Base-by-base conservation (phyloP, 2,329 filamentous ascomycete species). In the Colletotrichum coccodes region DNA sequence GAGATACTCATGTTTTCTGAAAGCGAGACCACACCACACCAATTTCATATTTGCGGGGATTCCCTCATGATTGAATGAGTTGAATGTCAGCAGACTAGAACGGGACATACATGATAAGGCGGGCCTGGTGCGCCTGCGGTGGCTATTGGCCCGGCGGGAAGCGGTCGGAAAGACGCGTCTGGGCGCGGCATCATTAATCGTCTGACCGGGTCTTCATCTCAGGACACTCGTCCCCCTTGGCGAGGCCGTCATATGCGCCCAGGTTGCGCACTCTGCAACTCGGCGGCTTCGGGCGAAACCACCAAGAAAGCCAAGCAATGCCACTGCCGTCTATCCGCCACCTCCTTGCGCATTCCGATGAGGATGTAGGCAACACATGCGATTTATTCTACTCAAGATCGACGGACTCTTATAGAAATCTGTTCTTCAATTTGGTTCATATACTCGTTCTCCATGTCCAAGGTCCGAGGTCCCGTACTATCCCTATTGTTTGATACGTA, bases 341-440 rank as follows among this genome's bases (percentile, higher is more conserved):
- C 28, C 18, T 14, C 8, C 9, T 50, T 18, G 18, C 8, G n/a
- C 9, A 50, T 16, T 36, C 30, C 21, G 11, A n/a, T n/a, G 6
- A 18, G 49, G 28, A 11, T 11, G 18, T 32, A 14, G 23, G 8
- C 18, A 34, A n/a, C 30, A 26, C 6, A 8, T 34, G n/a, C 6
- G 6, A 16, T 23, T 23, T n/a, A 34, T 11, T 21, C 4, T 5
- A 2, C 30, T 8, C 30, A 16, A 11, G n/a, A 3, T 34, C 30
- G 7, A 14, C 11, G 11, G 16, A 2, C 8, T 8, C 14, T 16
- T 6, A 30, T 38, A 21, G n/a, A 50, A n/a, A 40, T 18, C 1
- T 36, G 2, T 49, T 38, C 30, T 60, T 60, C 57, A 60, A 60
- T 60, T 50, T 60, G 44, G 32, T 60, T 28, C 44, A 5, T 38